These are phyloP conservation scores for Paraleonurus japonicus DNA, from an alignment of 257 asterid genomes.

Conservation along the genomic window DNA sequence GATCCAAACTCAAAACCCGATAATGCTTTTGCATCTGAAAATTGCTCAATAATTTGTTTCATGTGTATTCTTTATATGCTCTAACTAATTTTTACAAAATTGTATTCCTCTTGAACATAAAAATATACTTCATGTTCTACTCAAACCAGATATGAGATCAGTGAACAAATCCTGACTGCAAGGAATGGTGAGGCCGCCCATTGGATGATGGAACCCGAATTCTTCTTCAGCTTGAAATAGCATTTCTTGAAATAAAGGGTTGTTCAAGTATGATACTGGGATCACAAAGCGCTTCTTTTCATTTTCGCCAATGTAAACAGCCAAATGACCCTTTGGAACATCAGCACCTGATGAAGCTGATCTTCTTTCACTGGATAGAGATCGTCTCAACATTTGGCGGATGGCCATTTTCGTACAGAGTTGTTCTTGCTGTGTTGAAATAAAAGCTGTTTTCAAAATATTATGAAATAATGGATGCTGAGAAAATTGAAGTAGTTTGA, in stretches of 20 bases:
- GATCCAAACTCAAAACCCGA: background rate
- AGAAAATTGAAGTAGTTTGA: background rate
- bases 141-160: constrained; percentile 11
- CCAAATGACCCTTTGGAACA: background rate
- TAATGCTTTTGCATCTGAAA: background rate
- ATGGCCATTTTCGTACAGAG: background rate
- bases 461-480: background rate
- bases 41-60: background rate
- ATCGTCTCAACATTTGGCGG: background rate
- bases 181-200: background rate
- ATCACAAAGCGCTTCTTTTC: background rate
- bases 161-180: constrained; percentile 21
- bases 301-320: background rate
- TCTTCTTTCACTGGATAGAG: background rate
- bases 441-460: background rate
- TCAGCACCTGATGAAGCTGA: too few species aligned
- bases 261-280: background rate
- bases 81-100: background rate
- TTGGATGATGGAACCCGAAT: background rate
- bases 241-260: background rate
- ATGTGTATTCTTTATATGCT: background rate
- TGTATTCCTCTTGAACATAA: background rate
- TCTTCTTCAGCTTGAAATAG: background rate
- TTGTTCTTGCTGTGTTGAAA: background rate
- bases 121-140: background rate